Percentiles rank a stretch among this genome's conserved stretches.
phyloP scores from a whole-genome alignment of 2,329 filamentous ascomycete genomes.

The Microdochium nivale region DNA sequence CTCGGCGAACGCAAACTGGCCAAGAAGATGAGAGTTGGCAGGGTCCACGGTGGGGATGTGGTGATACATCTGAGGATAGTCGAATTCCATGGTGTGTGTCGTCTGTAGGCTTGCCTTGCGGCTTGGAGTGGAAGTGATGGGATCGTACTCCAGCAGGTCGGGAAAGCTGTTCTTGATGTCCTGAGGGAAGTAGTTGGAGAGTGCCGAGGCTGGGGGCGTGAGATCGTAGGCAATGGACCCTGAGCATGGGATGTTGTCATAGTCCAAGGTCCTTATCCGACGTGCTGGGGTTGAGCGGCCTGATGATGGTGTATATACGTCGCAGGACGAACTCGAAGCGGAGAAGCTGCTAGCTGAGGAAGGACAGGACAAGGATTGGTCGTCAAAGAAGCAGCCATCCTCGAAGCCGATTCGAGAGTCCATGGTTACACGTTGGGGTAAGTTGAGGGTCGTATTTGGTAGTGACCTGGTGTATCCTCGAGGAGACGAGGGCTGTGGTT shows the following conservation, averaged over 20 bases:
- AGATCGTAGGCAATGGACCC: slow-evolving; percentile 12
- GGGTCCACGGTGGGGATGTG: slow-evolving; percentile 8
- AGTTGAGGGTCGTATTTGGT: background rate
- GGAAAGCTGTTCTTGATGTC: slow-evolving; percentile 12
- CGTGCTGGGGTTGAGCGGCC: background rate
- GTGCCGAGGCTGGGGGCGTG: slow-evolving; percentile 21
- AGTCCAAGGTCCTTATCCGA: background rate
- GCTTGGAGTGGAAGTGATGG: slow-evolving; percentile 11
- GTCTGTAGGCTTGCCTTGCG: slow-evolving; percentile 12
- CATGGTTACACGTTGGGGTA: background rate
- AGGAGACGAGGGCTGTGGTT: background rate
- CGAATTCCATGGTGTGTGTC: slow-evolving; percentile 12
- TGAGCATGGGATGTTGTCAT: background rate
- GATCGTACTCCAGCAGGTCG: slow-evolving; percentile 9
- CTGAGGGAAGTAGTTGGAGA: slow-evolving; percentile 17
- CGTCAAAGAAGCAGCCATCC: background rate
- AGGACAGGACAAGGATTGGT: background rate
- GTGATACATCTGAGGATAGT: slow-evolving; percentile 13
- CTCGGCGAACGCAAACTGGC: slow-evolving; percentile 10
- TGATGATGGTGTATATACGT: background rate
- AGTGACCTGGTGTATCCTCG: background rate
- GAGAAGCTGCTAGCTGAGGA: background rate
- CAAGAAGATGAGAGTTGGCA: slow-evolving; percentile 7
- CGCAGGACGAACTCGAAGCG: background rate
- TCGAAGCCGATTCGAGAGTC: background rate